phyloP scores from a whole-genome alignment of 2,329 filamentous ascomycete genomes.

The Paecilomyces sp. region DNA sequence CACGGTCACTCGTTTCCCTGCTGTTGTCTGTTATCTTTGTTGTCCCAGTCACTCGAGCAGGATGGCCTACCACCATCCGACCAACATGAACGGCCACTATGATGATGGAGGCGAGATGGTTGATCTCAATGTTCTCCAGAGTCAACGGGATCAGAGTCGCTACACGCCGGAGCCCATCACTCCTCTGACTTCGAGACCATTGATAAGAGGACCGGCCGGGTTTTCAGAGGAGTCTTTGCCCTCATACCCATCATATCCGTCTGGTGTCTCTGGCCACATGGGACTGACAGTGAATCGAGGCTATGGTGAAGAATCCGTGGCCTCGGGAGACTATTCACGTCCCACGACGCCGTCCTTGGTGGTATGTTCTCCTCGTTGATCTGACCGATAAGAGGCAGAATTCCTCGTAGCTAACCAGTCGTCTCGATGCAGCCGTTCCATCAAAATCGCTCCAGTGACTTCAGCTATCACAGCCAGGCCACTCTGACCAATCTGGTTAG shows the following conservation, averaged over 20 bases:
- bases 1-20: not conserved
- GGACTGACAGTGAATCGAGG: slow-evolving; percentile 10
- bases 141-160: not conserved
- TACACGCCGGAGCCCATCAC: not conserved
- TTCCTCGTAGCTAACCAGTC: not conserved
- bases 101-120: slow-evolving; percentile 20
- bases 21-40: slow-evolving; percentile 1
- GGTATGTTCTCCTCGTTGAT: slow-evolving; percentile 3
- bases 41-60: not conserved
- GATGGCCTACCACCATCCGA: not conserved
- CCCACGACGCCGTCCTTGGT: slow-evolving; percentile 24
- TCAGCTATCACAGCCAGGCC: slow-evolving; percentile 22
- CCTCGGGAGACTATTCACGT: slow-evolving; percentile 20
- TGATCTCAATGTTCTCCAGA: slow-evolving; percentile 14
- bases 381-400: not conserved
- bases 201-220: not conserved
- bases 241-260: not conserved
- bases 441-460: not conserved
- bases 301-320: slow-evolving; percentile 14
- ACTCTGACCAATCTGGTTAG: slow-evolving; percentile 26
- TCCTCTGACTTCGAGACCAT: not conserved
- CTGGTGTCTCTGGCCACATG: not conserved
- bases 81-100: slow-evolving; percentile 3
- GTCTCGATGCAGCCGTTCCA: not conserved
- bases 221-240: slow-evolving; percentile 8